phyloP scores from a whole-genome alignment of 495 filamentous ascomycete genomes.

The Tuber umbilicatum region DNA sequence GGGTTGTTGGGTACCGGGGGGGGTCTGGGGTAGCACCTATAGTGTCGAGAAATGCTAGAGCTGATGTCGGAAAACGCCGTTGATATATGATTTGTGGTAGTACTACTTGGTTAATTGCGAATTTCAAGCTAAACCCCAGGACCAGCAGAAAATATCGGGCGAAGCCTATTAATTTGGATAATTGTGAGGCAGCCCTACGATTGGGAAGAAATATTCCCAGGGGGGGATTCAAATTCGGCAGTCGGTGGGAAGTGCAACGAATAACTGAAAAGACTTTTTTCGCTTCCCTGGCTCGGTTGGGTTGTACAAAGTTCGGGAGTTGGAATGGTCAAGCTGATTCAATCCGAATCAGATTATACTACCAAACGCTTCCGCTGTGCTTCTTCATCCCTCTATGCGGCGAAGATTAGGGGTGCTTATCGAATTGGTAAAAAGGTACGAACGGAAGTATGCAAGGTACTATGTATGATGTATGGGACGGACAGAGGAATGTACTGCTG shows the following conservation, averaged over 20 bases:
- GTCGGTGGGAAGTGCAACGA: constrained; percentile 18
- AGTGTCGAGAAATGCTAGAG: constrained; percentile 19
- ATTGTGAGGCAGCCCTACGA: constrained; percentile 25
- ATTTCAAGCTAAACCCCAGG: neutral
- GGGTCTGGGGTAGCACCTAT: constrained; percentile 1
- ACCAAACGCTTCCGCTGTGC: constrained; percentile 5
- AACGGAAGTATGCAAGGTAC: neutral
- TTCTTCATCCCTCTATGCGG: constrained; percentile 28
- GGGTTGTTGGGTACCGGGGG: neutral
- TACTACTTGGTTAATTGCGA: constrained; percentile 26
- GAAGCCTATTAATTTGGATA: constrained; percentile 37
- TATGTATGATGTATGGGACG: constrained; percentile 1
- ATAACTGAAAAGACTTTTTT: constrained; percentile 7
- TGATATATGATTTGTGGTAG: constrained; percentile 16
- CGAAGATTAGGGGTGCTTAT: constrained; percentile 22
- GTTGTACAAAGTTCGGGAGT: constrained; percentile 34
- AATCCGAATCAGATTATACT: constrained; percentile 18
- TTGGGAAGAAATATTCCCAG: constrained; percentile 30
- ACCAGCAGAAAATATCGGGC: constrained; percentile 8
- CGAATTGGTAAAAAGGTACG: constrained; percentile 3
- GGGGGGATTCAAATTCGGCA: constrained; percentile 32
- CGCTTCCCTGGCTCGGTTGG: constrained; percentile 7
- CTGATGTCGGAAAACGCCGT: constrained; percentile 15
- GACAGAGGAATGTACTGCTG: neutral
- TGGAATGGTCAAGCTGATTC: constrained; percentile 27